Percentiles rank a stretch among this genome's conserved stretches.
Conservation (phyloP, 352 stramenopile genomes). For the Globisporangium viniferum region DNA sequence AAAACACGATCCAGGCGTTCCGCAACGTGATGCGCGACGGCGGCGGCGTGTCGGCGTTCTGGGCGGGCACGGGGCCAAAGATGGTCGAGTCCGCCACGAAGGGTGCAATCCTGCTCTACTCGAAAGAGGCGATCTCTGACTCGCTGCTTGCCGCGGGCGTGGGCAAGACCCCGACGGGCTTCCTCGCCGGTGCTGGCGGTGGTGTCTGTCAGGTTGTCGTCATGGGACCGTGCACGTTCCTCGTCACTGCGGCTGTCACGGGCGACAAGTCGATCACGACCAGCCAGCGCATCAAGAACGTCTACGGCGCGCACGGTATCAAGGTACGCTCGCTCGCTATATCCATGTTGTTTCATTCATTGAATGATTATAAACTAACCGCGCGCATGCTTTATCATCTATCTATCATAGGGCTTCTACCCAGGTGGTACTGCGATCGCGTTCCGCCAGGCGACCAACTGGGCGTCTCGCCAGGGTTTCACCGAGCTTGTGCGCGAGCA, state of each 20-base stretch:
- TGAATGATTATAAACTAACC: not conserved
- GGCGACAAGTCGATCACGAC: conserved; percentile 88
- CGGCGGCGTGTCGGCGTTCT: conserved; percentile 80
- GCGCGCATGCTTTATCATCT: no score
- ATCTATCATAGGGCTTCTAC: conserved; percentile 69
- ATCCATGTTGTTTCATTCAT: not conserved
- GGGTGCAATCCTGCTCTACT: conserved; percentile 87
- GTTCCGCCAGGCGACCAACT: conserved; percentile 91
- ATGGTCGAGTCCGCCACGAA: conserved; percentile 91
- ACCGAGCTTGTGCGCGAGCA: conserved; percentile 84
- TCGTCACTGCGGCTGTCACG: conserved; percentile 88
- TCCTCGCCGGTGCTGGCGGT: conserved; percentile 78
- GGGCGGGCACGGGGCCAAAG: conserved; percentile 87
- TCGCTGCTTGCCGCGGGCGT: conserved; percentile 73
- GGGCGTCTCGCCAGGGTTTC: conserved; percentile 88
- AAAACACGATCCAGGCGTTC: conserved; percentile 83
- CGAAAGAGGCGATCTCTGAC: conserved; percentile 86
- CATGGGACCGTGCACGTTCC: conserved; percentile 90
- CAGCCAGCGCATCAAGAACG: conserved; percentile 75
- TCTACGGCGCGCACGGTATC: conserved; percentile 81
- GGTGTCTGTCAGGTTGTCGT: conserved; percentile 88
- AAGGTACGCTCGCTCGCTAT: conserved; percentile 27
- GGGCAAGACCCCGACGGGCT: conserved; percentile 63
- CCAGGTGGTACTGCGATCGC: conserved; percentile 87
- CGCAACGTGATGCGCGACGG: conserved; percentile 86